Evolutionary conservation across 768 basidiomycete species (phyloP), one percentile per base, ranked within the genome.

Genomic region (Mrakia frigida): DNA sequence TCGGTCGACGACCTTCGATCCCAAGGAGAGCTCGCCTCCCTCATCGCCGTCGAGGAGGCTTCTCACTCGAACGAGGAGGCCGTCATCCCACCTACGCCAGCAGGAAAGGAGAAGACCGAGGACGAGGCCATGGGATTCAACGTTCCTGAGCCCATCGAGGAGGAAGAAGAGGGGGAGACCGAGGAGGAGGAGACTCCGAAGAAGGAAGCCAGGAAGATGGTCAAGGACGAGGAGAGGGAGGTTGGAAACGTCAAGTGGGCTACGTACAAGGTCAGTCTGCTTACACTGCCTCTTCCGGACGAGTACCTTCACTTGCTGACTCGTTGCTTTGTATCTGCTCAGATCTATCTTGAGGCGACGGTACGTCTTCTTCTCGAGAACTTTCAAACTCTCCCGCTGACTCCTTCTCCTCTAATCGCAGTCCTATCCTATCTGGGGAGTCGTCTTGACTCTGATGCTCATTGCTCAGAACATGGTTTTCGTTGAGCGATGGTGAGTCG

Each of bases 201-300:
- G 69, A 73, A 75, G n/a, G 73, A 74, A 31, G 71, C 77, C 14
- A 65, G 75, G 35, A 82, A 81, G 60, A 83, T 93, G 16, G 83
- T 93, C 75, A 89, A 92, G 81, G 92, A 93, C 68, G 92, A 94
- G 81, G 90, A 92, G 76, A 82, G 92, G 61, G 91, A 91, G 78
- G 86, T 87, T 1, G 94, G 93, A 0, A 89, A 90, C 52, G 93
- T 95, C 41, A 92, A 92, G 80, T 93, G 91, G 90, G 83, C 84
- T 18, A 86, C 87, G 37, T 88, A 88, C 80, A 85, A 86, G 80
- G 70, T 70, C 0, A n/a, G 61, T 74, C 41, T 13, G 23, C 65
- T 37, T 11, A 67, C 6, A 14, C 46, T n/a, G 35, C 1, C 10
- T 0, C 3, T 25, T 14, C 9, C 16, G 7, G 52, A 23, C 21